phyloP scores from a whole-genome alignment of 164 flowering plant species.

The Annona cherimola region DNA sequence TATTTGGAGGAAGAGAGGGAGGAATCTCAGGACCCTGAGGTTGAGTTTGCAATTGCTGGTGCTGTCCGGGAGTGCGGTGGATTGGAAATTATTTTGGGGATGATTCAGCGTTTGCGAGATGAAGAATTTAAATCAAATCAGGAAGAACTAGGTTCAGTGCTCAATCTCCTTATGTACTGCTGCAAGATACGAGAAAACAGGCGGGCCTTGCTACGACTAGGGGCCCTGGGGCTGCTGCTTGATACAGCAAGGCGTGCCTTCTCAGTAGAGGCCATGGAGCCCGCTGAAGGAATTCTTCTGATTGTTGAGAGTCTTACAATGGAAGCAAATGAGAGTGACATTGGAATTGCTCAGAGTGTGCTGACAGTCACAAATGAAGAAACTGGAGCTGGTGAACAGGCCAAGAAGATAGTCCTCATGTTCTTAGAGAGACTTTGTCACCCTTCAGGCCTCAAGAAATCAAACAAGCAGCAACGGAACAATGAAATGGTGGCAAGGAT shows the following conservation, averaged over 20 bases:
- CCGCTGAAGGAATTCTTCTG: conserved; percentile 95
- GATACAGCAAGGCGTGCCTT: conserved; percentile 98
- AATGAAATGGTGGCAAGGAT: conserved; percentile 99
- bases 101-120: conserved; percentile 74
- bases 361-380: conserved; percentile 76
- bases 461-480: conserved; percentile 94
- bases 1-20: conserved; percentile 97
- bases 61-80: conserved; percentile 95
- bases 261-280: conserved; percentile 98
- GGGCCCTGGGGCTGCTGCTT: conserved; percentile 80
- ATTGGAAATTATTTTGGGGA: conserved; percentile 77
- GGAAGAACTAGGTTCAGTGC: conserved; percentile 81
- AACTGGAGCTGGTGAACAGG: conserved; percentile 83
- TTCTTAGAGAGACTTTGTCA: conserved; percentile 85
- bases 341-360: conserved; percentile 64
- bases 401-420: conserved; percentile 95
- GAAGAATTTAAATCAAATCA: conserved; percentile 91
- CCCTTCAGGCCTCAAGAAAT: conserved; percentile 76
- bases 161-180: conserved; percentile 89
- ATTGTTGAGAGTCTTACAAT: conserved; percentile 89
- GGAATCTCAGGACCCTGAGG: conserved; percentile 95
- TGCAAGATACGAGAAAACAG: conserved; percentile 96
- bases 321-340: conserved; percentile 96
- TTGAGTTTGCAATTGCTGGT: conserved; percentile 97
- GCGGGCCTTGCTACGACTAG: conserved; percentile 67